Base-by-base conservation (phyloP, 2,329 filamentous ascomycete genomes). In the Chaetomium sp. region DNA sequence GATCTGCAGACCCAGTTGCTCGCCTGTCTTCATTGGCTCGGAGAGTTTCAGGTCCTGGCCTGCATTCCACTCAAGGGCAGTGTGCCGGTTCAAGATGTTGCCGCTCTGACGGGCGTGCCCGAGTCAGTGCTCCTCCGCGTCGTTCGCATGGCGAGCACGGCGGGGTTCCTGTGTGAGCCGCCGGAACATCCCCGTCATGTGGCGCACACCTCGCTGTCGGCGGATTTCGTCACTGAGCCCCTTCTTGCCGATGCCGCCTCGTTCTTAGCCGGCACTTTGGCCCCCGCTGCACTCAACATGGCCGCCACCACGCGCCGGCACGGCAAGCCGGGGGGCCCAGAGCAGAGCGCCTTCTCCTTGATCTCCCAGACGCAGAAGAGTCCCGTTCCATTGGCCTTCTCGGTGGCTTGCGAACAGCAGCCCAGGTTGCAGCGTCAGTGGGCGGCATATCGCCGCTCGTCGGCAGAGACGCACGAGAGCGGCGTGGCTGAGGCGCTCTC, bases 201-300 rank as follows among this genome's bases (percentile, higher is more conserved):
- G n/a, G 67, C 69, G 0, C 73, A 76, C 59, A 76, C 67, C 1
- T 38, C 65, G 0, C 57, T 76, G 6, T 76, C 74, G 1, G 68
- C 68, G 0, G 57, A 56, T 1, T 76, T 75, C 49, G 65, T 74
- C 8, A 67, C 64, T 5, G 64, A 69, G 3, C 67, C 62, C 0
- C 65, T 59, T 3, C 65, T 64, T n/a, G 63, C 71, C 1, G 74
- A 76, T 54, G 72, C 73, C 0, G 63, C 64, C 37, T 66, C 72
- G 64, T 76, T 76, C 48, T 60, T 76, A 0, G 65, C 72, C 3
- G 66, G 71, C 35, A 66, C 62, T 1, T 68, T 64, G 1, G 65
- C 66, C 4, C 71, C 72, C 0, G 52, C 67, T 4, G 70, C 72
- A 2, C 58, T 74, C 54, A 59, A 71, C 9, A 73, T 71, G 68